These are phyloP conservation scores for Aureobasidium sp. DNA, from an alignment of 2,329 filamentous ascomycete genomes.

Conservation along the genomic window DNA sequence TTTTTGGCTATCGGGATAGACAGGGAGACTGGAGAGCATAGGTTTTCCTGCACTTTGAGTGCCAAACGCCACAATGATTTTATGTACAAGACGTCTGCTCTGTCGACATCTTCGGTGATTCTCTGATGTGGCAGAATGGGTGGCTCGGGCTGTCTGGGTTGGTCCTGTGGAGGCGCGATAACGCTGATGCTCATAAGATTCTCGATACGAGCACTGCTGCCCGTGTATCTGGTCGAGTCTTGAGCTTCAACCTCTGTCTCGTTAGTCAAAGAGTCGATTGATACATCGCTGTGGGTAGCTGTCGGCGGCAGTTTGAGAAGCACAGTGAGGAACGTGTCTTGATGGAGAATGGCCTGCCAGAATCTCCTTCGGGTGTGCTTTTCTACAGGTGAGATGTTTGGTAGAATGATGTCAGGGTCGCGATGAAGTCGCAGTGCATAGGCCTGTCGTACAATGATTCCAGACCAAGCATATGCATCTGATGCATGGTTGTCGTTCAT, in stretches of 20 bases:
- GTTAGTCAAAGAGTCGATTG: constrained; percentile 63
- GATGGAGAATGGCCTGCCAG: constrained; percentile 73
- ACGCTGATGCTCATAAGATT: constrained; percentile 45
- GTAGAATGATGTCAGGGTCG: constrained; percentile 64
- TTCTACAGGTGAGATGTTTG: constrained; percentile 58
- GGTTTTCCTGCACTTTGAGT: constrained; percentile 67
- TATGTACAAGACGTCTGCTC: constrained; percentile 46
- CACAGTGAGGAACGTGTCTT: constrained; percentile 75
- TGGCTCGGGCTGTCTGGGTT: constrained; percentile 24
- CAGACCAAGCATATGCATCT: constrained; percentile 75
- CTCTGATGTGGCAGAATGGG: constrained; percentile 27
- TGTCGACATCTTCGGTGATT: constrained; percentile 23
- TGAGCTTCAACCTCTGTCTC: constrained; percentile 45
- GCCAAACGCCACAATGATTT: constrained; percentile 71
- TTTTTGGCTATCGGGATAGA: constrained; percentile 64
- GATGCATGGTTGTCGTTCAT: constrained; percentile 82
- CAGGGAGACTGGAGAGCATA: constrained; percentile 66
- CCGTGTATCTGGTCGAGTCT: constrained; percentile 40
- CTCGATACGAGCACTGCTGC: constrained; percentile 33
- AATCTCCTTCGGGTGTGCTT: constrained; percentile 72
- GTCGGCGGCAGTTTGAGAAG: constrained; percentile 68
- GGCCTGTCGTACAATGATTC: constrained; percentile 66
- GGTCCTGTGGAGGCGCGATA: constrained; percentile 32
- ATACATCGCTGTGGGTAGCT: constrained; percentile 71
- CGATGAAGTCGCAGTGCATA: constrained; percentile 77